phyloP scores from a whole-genome alignment of 2,329 filamentous ascomycete species.

The Didymella pomorum region DNA sequence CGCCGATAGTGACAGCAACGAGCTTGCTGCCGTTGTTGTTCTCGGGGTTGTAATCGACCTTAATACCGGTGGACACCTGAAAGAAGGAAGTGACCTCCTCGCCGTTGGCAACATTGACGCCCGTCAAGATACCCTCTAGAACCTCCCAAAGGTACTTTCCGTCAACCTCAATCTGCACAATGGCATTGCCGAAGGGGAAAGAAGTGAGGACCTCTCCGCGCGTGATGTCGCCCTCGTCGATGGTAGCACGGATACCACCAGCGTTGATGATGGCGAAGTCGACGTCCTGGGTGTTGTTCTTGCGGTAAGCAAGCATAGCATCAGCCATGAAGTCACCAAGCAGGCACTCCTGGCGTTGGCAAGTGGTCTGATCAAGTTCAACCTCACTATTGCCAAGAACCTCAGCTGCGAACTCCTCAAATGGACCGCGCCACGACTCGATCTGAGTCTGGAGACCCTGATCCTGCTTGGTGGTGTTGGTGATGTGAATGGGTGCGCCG shows the following conservation, averaged over 20 bases:
- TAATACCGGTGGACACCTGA: constrained; percentile 66
- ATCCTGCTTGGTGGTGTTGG: constrained; percentile 68
- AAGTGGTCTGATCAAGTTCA: constrained; percentile 66
- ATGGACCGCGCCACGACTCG: constrained; percentile 66
- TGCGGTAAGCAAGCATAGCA: constrained; percentile 68
- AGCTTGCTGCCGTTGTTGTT: constrained; percentile 61
- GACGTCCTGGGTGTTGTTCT: constrained; percentile 57
- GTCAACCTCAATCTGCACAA: constrained; percentile 64
- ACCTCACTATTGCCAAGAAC: constrained; percentile 64
- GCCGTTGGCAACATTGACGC: constrained; percentile 63
- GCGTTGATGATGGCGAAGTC: constrained; percentile 70
- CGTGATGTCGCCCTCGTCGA: constrained; percentile 68
- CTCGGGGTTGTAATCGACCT: constrained; percentile 65
- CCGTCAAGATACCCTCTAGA: constrained; percentile 66
- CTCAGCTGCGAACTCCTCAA: constrained; percentile 66
- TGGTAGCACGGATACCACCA: constrained; percentile 70
- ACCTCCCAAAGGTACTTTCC: constrained; percentile 65
- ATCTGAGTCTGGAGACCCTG: constrained; percentile 65
- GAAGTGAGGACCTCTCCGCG: constrained; percentile 69
- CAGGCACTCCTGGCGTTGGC: constrained; percentile 65
- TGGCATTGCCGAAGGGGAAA: constrained; percentile 71
- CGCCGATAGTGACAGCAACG: constrained; percentile 61
- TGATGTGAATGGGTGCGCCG: constrained; percentile 70
- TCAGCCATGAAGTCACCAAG: constrained; percentile 56
- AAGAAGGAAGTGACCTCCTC: constrained; percentile 65